These are phyloP conservation scores for Picea sitchensis DNA, from an alignment of 75 land plant genomes.

Conservation along the genomic window DNA sequence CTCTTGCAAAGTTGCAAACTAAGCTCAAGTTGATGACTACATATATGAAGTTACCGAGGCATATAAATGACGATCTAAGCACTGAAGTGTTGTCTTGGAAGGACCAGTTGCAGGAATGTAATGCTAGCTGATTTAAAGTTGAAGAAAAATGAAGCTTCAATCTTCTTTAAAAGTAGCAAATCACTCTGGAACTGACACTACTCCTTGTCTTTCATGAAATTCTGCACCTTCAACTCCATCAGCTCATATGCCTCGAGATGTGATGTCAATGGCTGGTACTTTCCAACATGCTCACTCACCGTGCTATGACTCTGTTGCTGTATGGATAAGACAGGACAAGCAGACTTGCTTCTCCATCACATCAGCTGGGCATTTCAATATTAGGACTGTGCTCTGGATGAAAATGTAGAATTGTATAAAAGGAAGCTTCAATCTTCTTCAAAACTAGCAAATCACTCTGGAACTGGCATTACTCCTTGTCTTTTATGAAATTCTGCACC, in stretches of 20 bases:
- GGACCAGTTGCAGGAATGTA: neutral
- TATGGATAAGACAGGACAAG: slow-evolving; percentile 77
- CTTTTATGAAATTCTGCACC: slow-evolving; percentile 93
- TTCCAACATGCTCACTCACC: slow-evolving; percentile 69
- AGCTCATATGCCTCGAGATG: slow-evolving; percentile 96
- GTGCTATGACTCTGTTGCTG: slow-evolving; percentile 76
- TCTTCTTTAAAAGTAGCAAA: slow-evolving; percentile 98
- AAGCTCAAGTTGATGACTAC: neutral
- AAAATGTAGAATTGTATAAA: no score
- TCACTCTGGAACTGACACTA: slow-evolving; percentile 94
- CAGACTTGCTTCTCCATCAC: slow-evolving; percentile 75
- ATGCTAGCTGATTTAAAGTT: slow-evolving; percentile 29
- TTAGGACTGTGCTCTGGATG: no score
- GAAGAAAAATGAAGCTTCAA: slow-evolving; percentile 85
- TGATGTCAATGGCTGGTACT: slow-evolving; percentile 74
- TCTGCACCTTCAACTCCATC: slow-evolving; percentile 98
- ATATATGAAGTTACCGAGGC: neutral
- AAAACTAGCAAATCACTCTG: slow-evolving; percentile 82
- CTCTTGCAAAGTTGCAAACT: neutral
- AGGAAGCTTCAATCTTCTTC: no score
- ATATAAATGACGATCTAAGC: neutral
- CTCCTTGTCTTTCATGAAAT: slow-evolving; percentile 82
- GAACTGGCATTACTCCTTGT: slow-evolving; percentile 85
- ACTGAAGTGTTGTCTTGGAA: neutral
- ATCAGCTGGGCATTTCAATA: slow-evolving; percentile 54